These are phyloP conservation scores for Acer campestre DNA, from an alignment of 345 rosid species.

Conservation along the genomic window DNA sequence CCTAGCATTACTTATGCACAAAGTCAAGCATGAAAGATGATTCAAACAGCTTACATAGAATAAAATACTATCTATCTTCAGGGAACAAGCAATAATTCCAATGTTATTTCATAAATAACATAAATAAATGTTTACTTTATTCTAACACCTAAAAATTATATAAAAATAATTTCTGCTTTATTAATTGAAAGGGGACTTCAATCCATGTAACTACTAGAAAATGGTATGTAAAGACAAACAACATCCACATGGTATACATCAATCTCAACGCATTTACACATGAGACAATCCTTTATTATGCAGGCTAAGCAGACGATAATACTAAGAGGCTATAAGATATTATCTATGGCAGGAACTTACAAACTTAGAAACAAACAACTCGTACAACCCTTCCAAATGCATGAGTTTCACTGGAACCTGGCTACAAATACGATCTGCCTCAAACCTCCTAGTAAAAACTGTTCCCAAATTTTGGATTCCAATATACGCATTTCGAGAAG, in stretches of 20 bases:
- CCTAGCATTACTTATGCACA: not conserved
- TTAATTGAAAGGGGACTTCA: not conserved
- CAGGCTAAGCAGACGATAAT: not conserved
- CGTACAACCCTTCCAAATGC: constrained; percentile 96
- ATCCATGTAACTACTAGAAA: not conserved
- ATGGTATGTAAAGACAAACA: not conserved
- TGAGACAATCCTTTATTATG: not conserved
- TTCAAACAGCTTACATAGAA: constrained; percentile 5
- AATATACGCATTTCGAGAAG: constrained; percentile 84
- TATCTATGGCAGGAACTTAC: constrained; percentile 49
- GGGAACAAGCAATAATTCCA: not conserved
- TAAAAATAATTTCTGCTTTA: not conserved
- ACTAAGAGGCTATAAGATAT: not conserved
- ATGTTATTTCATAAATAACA: not conserved
- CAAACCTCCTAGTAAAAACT: constrained; percentile 87
- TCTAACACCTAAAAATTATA: not conserved
- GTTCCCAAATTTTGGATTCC: constrained; percentile 96
- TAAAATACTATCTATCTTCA: not conserved
- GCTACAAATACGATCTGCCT: constrained; percentile 88
- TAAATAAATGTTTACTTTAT: not conserved
- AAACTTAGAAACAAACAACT: constrained; percentile 93
- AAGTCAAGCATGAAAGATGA: not conserved
- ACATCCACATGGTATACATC: not conserved
- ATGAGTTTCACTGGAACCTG: constrained; percentile 94
- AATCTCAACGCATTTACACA: not conserved